Evolutionary conservation across 768 basidiomycete genomes (phyloP), one percentile per base, ranked within the genome.

Genomic region (Auriscalpium vulgare): DNA sequence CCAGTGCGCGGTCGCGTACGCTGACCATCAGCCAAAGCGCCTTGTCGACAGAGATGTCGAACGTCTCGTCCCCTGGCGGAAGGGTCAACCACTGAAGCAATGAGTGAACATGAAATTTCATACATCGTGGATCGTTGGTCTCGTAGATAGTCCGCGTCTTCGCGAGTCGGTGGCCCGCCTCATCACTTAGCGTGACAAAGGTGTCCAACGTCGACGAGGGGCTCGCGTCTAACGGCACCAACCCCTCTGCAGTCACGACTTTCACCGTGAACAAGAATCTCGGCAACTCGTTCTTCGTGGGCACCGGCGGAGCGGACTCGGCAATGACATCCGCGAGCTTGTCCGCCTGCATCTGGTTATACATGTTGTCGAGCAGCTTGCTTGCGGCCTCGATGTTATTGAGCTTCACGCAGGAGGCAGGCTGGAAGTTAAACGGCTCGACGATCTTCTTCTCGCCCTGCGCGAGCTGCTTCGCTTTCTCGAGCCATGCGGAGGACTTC

Each of bases 91-190:
- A 46, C 19, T 38, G 50, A 11, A 3, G 13, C 37, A 8, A 16
- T 6, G 11, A 35, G 21, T 36, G 14, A 17, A 51, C 29, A 29
- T 11, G 21, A 11, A 6, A 17, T 43, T 34, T 74, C 89, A 64
- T 67, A 93, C 92, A 98, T 72, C 94, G 80, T n/a, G 95, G 95
- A 64, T 81, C 83, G 40, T 88, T 69, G 2, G 85, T 83, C 71
- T 97, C 95, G 65, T 97, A 95, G 49, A 98, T 91, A 34, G 95
- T 97, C 49, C 97, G 80, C 9, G 95, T 98, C 76, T 97, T 97
- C 21, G 91, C 94, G 48, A 95, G 70, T 9, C 94, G 83, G 63
- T 87, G 84, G 1, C 95, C 95, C 19, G 82, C 83, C 67, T 95
- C 91, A 64, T 99, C 94, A 62, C 92, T 95, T 36, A 99, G 78